Base-by-base conservation (phyloP, 164 flowering plant genomes). In the Sextonia rubra region DNA sequence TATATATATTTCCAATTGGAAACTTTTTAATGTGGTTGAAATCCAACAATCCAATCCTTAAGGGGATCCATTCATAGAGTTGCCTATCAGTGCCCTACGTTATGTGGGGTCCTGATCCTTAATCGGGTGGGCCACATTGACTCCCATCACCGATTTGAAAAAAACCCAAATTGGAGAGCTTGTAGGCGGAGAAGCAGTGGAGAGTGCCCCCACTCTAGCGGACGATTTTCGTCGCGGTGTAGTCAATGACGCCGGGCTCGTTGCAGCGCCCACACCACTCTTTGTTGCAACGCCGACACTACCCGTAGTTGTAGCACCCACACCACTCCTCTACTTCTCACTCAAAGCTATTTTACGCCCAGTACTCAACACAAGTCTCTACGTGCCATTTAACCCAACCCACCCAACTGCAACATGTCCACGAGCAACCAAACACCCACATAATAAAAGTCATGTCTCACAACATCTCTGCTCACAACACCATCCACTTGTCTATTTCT, bases 281-380 rank as follows among this genome's bases (percentile, higher is more conserved):
- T 71, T 85, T n/a, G n/a, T n/a, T n/a, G n/a, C 89, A 60, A 94
- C 85, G 80, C 91, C 89, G 17, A 91, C n/a, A n/a, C n/a, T n/a
- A n/a, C n/a, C n/a, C n/a, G n/a, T n/a, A n/a, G n/a, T n/a, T n/a
- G n/a, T n/a, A n/a, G n/a, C n/a, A n/a, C n/a, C n/a, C n/a, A n/a
- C n/a, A n/a, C n/a, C n/a, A n/a, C n/a, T n/a, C n/a, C 44, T 37
- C 44, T 37, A 37, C 44, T 37, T 37, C 44, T 9, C 44, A 32
- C 44, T 9, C 11, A 37, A 8, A 9, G 44, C 11, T 37, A 9
- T 37, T 37, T 8, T 37, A 52, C 18, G 17, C 58, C 58, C 58
- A 15, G 15, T 5, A 12, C n/a, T 20, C n/a, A 52, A 17, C n/a
- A 17, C 58, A 52, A 2, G 12, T 17, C 58, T 20, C 17, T 52